Evolutionary conservation across 768 basidiomycete species (phyloP), one percentile per base, ranked within the genome.

Genomic region (Mycena latifolia): DNA sequence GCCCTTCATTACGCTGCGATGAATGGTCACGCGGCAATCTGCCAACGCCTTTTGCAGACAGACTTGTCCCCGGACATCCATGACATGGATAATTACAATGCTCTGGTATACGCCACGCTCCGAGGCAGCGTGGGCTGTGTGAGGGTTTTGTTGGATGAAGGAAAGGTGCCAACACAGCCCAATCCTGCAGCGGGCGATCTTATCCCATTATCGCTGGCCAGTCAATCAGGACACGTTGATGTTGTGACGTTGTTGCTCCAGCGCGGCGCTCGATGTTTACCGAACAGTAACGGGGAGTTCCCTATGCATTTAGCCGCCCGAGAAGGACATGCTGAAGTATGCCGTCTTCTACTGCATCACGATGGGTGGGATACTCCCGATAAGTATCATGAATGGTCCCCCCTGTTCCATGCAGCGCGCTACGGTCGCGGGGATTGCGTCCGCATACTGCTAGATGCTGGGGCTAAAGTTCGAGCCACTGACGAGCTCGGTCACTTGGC

Each of bases 381-480:
- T 84, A 99, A 96, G 78, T 99, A 97, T 77, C 93, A 97, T 74
- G 95, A 98, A 76, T 98, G 97, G 95, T 99, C 96, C 9, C 98
- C 98, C 27, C 84, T 99, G 47, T 95, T 96, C 74, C 96, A 99
- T 77, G 95, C 98, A 3, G 92, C 96, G 7, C 90, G 94, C 39
- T 91, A 95, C 67, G 96, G 96, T 1, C 92, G 90, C 68, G 78
- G 84, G 20, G 82, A 82, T 9, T 97, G 93, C 73, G 86, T 98
- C 45, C 79, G 81, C 41, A 84, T 93, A n/a, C 85, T 99, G 24
- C 82, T 99, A 10, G 86, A 89, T 51, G 94, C 93, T 8, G 92
- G 94, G 8, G 88, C 90, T 66, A 87, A 91, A 55, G 87, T 93
- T n/a, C 85, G 90, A 71, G 84, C 85, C 39, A 82, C 81, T 35